Base-by-base conservation (phyloP, 345 rosid genomes). In the Nephelium lappaceum region DNA sequence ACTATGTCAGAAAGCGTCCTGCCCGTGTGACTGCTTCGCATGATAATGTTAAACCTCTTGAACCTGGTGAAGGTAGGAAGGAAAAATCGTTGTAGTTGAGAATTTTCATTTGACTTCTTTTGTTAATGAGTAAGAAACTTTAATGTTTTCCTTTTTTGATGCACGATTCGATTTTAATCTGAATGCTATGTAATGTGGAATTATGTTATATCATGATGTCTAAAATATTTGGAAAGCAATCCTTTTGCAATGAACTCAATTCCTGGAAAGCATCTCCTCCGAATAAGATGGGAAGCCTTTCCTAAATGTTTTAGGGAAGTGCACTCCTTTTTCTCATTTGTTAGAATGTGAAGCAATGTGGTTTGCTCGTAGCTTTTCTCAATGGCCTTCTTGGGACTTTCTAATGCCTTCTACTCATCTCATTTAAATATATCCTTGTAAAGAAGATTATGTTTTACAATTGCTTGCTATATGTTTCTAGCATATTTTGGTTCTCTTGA, bases 1-100 rank as follows among this genome's bases (percentile, higher is more conserved):
- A 86, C 79, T 90, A 93, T 80, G 93, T 91, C 61, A 86, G 92
- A 80, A 93, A 90, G 83, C 91, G 91, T 62, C 88, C 85, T 57
- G 43, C 89, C 70, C 82, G 78, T 41, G 2, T 16, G 64, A 36
- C 67, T 36, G 78, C 85, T 72, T 74, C 90, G 62, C 74, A 43
- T 27, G 88, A 86, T 70, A 45, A 83, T 80, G 23, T 72, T 43
- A 83, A 63, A 73, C 49, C 78, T 53, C 78, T 82, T 76, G 86
- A 83, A 73, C 83, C 83, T 64, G 57, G 67, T 70, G 81, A 84
- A 86, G 94, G 97, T 90, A 86, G 39, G 81, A 15, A 23, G 43
- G 61, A 27, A 31, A 66, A 65, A 76, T 21, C 41, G 16, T 38
- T 63, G 39, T 38, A 16, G 18, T 60, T 61, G 69, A 14, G 47